These are phyloP conservation scores for Pseudoscleropodium purum DNA, from an alignment of 225 moss, liverwort and hornwort genomes.

Conservation along the genomic window DNA sequence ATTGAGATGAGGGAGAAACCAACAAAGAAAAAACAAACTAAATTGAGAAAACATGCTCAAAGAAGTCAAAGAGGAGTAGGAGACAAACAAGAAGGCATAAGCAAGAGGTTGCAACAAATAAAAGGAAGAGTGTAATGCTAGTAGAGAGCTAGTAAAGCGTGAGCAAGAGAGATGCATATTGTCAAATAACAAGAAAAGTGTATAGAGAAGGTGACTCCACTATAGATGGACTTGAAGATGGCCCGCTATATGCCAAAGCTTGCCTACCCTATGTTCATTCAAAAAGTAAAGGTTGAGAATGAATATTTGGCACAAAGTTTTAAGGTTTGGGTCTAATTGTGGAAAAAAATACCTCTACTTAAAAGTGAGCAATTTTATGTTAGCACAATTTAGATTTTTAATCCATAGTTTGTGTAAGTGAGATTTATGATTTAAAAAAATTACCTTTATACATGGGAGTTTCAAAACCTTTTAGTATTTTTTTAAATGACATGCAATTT, in stretches of 20 bases:
- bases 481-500: not conserved
- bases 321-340: not conserved
- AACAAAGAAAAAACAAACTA: not conserved
- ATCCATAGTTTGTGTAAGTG: not conserved
- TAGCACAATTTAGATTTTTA: not conserved
- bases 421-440: not conserved
- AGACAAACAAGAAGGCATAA: not conserved
- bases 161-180: not conserved
- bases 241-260: rapidly evolving
- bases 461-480: not conserved
- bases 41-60: not conserved
- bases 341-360: no score
- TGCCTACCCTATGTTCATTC: not conserved
- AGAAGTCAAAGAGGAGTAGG: not conserved
- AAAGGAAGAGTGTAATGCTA: not conserved
- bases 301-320: not conserved
- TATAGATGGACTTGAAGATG: not conserved
- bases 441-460: rapidly evolving
- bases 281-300: not conserved
- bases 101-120: rapidly evolving
- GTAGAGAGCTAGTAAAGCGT: rapidly evolving
- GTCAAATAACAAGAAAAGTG: rapidly evolving
- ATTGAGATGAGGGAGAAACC: rapidly evolving
- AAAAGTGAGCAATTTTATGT: not conserved
- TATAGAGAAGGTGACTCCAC: rapidly evolving